phyloP scores from a whole-genome alignment of 2,329 filamentous ascomycete genomes.

The Pestalotiopsis sp. region DNA sequence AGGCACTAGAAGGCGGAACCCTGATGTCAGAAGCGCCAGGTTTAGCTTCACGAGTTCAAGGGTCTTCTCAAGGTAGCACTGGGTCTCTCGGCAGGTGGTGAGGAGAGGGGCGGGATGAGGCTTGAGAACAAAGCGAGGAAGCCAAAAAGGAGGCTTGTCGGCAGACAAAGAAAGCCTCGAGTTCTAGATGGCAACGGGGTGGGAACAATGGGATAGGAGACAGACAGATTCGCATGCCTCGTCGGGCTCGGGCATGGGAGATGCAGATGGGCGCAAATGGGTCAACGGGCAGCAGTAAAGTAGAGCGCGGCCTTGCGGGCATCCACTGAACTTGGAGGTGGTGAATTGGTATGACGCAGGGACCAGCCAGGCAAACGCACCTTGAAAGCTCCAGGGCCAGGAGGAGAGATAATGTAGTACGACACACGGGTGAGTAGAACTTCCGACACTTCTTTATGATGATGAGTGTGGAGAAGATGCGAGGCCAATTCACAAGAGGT shows the following conservation, averaged over 20 bases:
- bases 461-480: neutral
- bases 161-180: neutral
- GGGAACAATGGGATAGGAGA: neutral
- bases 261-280: constrained; percentile 18
- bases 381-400: neutral
- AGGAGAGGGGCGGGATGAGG: neutral
- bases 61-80: neutral
- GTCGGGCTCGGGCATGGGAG: constrained; percentile 14
- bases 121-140: neutral
- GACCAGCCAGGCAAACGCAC: constrained; percentile 2
- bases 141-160: neutral
- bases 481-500: neutral
- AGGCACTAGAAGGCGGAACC: constrained; percentile 10
- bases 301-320: neutral
- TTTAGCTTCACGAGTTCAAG: neutral
- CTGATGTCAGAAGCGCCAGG: constrained; percentile 14
- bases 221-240: neutral
- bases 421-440: neutral
- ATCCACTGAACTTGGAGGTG: constrained; percentile 1
- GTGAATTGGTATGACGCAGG: constrained; percentile 15
- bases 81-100: neutral
- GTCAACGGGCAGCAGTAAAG: constrained; percentile 8
- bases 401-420: neutral
- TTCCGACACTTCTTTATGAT: neutral
- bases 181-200: neutral